These are phyloP conservation scores for Papiliotrema nemorosa DNA, from an alignment of 1,284 basidiomycete species.

Conservation along the genomic window DNA sequence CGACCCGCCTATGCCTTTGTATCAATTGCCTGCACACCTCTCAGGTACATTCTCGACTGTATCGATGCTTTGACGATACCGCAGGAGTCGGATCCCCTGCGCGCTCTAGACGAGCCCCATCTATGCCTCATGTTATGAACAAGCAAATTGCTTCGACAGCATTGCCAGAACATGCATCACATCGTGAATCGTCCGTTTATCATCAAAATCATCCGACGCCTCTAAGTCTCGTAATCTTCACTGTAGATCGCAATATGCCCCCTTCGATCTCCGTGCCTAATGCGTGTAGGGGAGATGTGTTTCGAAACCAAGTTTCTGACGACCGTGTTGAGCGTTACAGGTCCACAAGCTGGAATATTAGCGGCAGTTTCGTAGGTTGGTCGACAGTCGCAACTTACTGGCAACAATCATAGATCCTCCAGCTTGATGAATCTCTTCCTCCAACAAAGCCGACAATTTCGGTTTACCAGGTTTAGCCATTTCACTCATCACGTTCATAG, in stretches of 20 bases:
- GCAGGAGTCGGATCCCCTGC: too few relatives aligned
- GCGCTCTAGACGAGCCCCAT: too few relatives aligned
- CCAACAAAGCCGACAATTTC: slow-evolving; percentile 62
- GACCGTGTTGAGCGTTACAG: slow-evolving; percentile 65
- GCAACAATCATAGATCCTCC: slow-evolving; percentile 63
- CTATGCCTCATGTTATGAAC: too few relatives aligned
- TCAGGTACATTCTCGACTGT: too few relatives aligned
- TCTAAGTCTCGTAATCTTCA: slow-evolving; percentile 59
- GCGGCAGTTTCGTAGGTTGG: slow-evolving; percentile 6
- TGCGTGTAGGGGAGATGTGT: slow-evolving; percentile 59
- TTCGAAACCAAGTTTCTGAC: slow-evolving; percentile 65
- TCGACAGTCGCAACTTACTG: too few relatives aligned
- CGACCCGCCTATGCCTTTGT: too few relatives aligned
- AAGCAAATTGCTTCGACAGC: too few relatives aligned
- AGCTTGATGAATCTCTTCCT: slow-evolving; percentile 61
- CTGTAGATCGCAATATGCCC: slow-evolving; percentile 62
- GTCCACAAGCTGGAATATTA: slow-evolving; percentile 62
- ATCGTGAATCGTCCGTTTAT: neutral
- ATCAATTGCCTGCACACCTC: too few relatives aligned
- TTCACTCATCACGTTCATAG: slow-evolving; percentile 65
- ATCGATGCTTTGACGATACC: too few relatives aligned
- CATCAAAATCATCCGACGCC: neutral
- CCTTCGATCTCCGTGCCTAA: slow-evolving; percentile 60
- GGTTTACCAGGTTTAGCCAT: slow-evolving; percentile 69
- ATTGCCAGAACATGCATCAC: too few relatives aligned